phyloP scores from a whole-genome alignment of 148 eudicot genomes.

The Dysphania ambrosioides region DNA sequence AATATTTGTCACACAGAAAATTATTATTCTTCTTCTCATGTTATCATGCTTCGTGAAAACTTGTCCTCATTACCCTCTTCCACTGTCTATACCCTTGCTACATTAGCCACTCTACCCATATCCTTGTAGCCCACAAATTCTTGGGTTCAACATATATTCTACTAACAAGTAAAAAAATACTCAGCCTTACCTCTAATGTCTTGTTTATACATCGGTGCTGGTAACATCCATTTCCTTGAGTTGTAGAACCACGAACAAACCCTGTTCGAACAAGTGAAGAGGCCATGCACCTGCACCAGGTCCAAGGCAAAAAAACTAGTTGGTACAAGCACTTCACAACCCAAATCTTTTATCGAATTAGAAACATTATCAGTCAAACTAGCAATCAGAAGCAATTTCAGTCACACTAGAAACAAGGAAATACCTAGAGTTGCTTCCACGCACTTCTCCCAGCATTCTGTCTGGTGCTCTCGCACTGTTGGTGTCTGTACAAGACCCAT shows the following conservation, averaged over 20 bases:
- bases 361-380: too few relatives aligned
- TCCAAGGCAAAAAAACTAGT: slow-evolving; percentile 7
- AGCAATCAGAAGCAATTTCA: slow-evolving; percentile 6
- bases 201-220: slow-evolving; percentile 80
- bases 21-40: neutral
- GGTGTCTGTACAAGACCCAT: slow-evolving; percentile 90
- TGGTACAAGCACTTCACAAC: neutral
- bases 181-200: slow-evolving; percentile 64
- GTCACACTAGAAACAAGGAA: neutral
- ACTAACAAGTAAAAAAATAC: neutral
- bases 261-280: slow-evolving; percentile 93
- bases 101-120: neutral
- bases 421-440: slow-evolving; percentile 90
- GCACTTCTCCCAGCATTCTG: slow-evolving; percentile 91
- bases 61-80: neutral
- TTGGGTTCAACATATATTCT: neutral
- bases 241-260: slow-evolving; percentile 84
- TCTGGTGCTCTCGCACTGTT: slow-evolving; percentile 95
- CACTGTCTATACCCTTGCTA: neutral
- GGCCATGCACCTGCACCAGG: slow-evolving; percentile 79
- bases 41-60: neutral
- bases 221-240: slow-evolving; percentile 98
- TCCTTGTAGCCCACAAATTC: neutral
- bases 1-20: neutral
- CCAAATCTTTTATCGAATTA: neutral